phyloP scores from a whole-genome alignment of 176 grass and related monocot species.

The Cenchrus purpureus region DNA sequence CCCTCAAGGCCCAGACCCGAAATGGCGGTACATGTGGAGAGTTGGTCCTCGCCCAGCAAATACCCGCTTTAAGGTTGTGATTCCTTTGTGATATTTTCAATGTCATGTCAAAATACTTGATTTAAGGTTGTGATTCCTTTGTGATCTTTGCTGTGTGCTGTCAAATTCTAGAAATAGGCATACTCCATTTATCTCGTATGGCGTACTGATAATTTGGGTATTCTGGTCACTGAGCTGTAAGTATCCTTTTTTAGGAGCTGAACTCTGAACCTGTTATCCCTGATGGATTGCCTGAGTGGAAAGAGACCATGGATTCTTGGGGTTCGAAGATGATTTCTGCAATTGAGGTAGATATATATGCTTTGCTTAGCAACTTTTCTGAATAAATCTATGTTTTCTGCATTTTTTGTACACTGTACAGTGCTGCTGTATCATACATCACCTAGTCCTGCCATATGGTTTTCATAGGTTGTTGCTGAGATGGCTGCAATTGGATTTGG shows the following conservation, averaged over 20 bases:
- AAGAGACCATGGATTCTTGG: conserved; percentile 94
- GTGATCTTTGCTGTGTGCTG: background rate
- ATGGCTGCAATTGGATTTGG: conserved; percentile 96
- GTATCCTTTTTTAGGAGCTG: conserved; percentile 63
- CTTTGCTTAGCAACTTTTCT: background rate
- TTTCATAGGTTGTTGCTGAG: conserved; percentile 82
- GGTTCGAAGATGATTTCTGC: conserved; percentile 97
- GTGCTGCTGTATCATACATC: background rate
- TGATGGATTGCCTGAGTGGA: conserved; percentile 93
- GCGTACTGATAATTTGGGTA: background rate
- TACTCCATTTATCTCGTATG: background rate
- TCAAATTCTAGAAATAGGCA: background rate
- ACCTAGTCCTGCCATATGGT: background rate
- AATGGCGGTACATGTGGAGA: conserved; percentile 99
- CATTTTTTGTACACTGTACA: background rate
- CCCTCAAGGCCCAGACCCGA: conserved; percentile 82
- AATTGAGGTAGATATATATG: conserved; percentile 57
- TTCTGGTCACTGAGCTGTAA: conserved; percentile 2
- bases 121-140: conserved; percentile 59
- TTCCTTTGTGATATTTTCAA: background rate
- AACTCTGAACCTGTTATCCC: conserved; percentile 97
- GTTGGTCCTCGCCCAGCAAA: conserved; percentile 75
- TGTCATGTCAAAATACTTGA: conserved; percentile 31
- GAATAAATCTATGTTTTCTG: background rate
- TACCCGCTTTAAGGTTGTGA: conserved; percentile 75